These are phyloP conservation scores for Fusarium abutilonis DNA, from an alignment of 2,329 filamentous ascomycete genomes.

Conservation along the genomic window DNA sequence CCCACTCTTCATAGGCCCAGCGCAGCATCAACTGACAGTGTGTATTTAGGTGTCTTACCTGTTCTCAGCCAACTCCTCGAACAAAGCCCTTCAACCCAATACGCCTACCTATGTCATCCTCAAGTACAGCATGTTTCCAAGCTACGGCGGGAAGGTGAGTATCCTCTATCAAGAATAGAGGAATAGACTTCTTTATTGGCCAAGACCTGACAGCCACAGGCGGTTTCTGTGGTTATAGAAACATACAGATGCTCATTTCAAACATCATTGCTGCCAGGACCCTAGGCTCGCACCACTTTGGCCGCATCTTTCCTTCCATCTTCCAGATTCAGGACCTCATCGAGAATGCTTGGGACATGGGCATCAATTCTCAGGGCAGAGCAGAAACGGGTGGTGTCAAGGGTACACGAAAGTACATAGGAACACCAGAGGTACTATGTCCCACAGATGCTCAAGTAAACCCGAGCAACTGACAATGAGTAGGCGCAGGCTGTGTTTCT, in stretches of 20 bases:
- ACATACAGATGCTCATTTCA: constrained; percentile 90
- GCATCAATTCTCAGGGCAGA: constrained; percentile 78
- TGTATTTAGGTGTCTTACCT: constrained; percentile 64
- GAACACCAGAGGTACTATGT: constrained; percentile 79
- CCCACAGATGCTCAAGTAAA: neutral
- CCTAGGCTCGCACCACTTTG: constrained; percentile 69
- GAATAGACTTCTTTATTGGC: neutral
- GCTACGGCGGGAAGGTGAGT: constrained; percentile 73
- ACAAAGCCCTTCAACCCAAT: constrained; percentile 68
- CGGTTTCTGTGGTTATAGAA: constrained; percentile 93
- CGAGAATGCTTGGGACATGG: constrained; percentile 86
- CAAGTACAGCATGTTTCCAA: constrained; percentile 83
- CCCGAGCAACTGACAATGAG: neutral
- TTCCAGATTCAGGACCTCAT: constrained; percentile 87
- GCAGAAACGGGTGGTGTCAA: constrained; percentile 86
- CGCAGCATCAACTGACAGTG: constrained; percentile 20
- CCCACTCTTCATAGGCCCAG: no score
- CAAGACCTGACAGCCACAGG: constrained; percentile 57
- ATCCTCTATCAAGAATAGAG: neutral
- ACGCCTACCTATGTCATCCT: constrained; percentile 83
- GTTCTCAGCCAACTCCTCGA: constrained; percentile 71
- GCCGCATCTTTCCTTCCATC: constrained; percentile 74
- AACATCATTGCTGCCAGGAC: constrained; percentile 72
- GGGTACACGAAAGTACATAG: constrained; percentile 94
- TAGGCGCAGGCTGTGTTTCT: constrained; percentile 83